A percentile compares a stretch with the other conserved stretches of the same genome.
Evolutionary conservation across 2,329 filamentous ascomycete species (phyloP).

Genomic region (Ophiognomonia clavigignenti-juglandacearum): DNA sequence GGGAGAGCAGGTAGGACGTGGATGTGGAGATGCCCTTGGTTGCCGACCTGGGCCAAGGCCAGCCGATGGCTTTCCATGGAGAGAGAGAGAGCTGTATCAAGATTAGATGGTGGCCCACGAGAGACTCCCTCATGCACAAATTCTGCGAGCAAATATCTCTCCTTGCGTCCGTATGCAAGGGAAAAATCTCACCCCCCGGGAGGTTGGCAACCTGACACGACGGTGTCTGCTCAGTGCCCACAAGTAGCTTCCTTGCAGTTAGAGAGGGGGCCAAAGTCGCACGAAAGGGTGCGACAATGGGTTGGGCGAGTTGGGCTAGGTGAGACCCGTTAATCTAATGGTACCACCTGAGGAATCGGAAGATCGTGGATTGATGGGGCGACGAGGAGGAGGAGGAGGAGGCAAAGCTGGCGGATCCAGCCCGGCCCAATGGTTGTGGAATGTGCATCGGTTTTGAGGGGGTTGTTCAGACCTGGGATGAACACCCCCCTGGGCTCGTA

Average conservation of each 20-base stretch:
- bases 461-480: neutral
- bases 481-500: neutral
- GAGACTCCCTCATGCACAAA: neutral
- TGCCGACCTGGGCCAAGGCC: no score
- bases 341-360: slow-evolving; percentile 7
- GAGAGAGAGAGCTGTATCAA: neutral
- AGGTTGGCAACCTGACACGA: no score
- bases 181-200: slow-evolving; percentile 1
- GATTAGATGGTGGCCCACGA: neutral
- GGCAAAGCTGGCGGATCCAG: neutral
- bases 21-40: neutral
- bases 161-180: slow-evolving; percentile 11
- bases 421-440: slow-evolving; percentile 1
- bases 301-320: slow-evolving; percentile 12
- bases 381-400: neutral
- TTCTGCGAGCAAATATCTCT: neutral
- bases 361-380: neutral
- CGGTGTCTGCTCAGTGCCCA: neutral
- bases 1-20: no score
- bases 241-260: neutral
- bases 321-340: slow-evolving; percentile 14
- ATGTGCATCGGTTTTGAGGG: neutral
- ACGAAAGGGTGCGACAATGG: slow-evolving; percentile 9
- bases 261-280: no score
- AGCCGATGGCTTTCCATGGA: neutral